phyloP scores from a whole-genome alignment of 2,329 filamentous ascomycete genomes.

The Beauveria sp. region DNA sequence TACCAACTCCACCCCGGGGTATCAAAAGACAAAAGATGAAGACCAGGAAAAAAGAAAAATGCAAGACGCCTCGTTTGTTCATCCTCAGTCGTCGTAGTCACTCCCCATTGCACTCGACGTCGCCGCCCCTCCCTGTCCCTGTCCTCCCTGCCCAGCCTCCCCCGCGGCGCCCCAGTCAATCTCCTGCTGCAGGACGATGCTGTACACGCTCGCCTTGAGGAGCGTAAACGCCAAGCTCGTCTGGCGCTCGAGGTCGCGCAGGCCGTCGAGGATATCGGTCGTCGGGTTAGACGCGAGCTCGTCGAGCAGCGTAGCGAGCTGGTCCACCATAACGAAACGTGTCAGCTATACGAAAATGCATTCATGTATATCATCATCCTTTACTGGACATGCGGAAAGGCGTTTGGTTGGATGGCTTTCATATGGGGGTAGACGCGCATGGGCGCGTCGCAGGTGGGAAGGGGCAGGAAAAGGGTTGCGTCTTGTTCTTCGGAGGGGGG shows the following conservation, averaged over 20 bases:
- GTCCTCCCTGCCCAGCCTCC: slow-evolving; percentile 24
- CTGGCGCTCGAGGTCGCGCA: slow-evolving; percentile 86
- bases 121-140: neutral
- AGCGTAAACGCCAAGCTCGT: slow-evolving; percentile 91
- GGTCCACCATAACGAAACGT: too few relatives aligned
- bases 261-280: slow-evolving; percentile 75
- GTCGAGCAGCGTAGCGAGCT: slow-evolving; percentile 55
- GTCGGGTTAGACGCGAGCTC: slow-evolving; percentile 63
- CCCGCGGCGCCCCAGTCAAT: slow-evolving; percentile 63
- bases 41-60: too few relatives aligned
- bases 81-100: neutral
- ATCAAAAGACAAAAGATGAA: too few relatives aligned
- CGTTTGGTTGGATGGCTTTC: too few relatives aligned
- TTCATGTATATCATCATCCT: too few relatives aligned
- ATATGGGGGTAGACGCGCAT: neutral
- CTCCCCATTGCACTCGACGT: slow-evolving; percentile 5
- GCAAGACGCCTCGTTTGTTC: neutral
- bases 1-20: too few relatives aligned
- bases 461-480: too few relatives aligned
- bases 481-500: too few relatives aligned
- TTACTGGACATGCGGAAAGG: too few relatives aligned
- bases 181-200: slow-evolving; percentile 96
- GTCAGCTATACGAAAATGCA: too few relatives aligned
- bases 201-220: slow-evolving; percentile 96
- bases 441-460: neutral